Percentiles rank a stretch among this genome's conserved stretches.
phyloP scores from a whole-genome alignment of 495 filamentous ascomycete genomes.

The Penicillium antarcticum region DNA sequence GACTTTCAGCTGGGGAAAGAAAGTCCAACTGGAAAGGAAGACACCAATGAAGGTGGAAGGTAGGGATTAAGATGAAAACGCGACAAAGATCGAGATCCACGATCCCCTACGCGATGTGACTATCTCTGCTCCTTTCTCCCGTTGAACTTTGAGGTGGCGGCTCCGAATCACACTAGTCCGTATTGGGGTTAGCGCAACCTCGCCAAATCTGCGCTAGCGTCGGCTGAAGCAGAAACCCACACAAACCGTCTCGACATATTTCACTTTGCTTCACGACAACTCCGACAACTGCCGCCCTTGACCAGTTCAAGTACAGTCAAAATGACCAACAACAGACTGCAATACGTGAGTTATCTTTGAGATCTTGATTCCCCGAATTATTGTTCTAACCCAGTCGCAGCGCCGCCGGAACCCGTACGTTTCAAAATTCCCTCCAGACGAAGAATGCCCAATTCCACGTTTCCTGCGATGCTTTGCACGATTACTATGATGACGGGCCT shows the following conservation, averaged over 20 bases:
- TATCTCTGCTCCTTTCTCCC: slow-evolving; percentile 28
- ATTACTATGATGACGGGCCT: slow-evolving; percentile 8
- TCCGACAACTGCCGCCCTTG: slow-evolving; percentile 53
- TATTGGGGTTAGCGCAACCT: slow-evolving; percentile 36
- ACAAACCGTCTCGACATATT: slow-evolving; percentile 49
- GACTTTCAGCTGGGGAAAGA: neutral
- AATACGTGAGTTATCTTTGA: slow-evolving; percentile 59
- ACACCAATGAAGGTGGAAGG: slow-evolving; percentile 1
- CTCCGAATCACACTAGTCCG: slow-evolving; percentile 27
- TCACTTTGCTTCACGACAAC: slow-evolving; percentile 45
- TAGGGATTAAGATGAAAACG: slow-evolving; percentile 24
- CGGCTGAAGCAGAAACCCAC: slow-evolving; percentile 45
- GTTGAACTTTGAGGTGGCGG: slow-evolving; percentile 40
- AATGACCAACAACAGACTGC: slow-evolving; percentile 69
- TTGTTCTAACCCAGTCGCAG: slow-evolving; percentile 40
- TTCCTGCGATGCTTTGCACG: slow-evolving; percentile 15
- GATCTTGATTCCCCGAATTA: slow-evolving; percentile 8
- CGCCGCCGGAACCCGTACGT: slow-evolving; percentile 91
- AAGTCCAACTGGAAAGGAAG: slow-evolving; percentile 2
- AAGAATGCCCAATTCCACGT: slow-evolving; percentile 11
- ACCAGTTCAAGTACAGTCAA: slow-evolving; percentile 51
- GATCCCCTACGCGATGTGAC: slow-evolving; percentile 47
- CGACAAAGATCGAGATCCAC: slow-evolving; percentile 27
- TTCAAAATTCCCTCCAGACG: slow-evolving; percentile 20
- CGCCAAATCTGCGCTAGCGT: slow-evolving; percentile 50